Evolutionary conservation across 169 alveolate genomes (phyloP).

Genomic region (Eimeria maxima): DNA sequence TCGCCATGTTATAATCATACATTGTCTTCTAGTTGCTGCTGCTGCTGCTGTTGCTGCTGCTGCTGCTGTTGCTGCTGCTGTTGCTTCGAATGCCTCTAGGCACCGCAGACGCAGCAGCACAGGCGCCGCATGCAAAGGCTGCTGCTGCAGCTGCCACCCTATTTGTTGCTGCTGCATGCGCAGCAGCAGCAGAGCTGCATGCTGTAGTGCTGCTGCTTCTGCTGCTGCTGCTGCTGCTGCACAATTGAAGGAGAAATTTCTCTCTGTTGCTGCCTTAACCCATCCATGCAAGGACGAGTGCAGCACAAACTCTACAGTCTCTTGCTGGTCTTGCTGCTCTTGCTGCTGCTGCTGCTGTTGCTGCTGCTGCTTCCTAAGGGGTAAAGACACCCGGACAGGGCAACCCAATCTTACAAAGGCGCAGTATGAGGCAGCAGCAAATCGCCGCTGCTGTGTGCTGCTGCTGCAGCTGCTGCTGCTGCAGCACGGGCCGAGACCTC

Average conservation of each 20-base stretch:
- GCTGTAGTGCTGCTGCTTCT: conserved; percentile 64
- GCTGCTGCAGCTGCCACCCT: conserved; percentile 12
- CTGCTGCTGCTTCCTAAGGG: neutral
- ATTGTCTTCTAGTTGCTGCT: conserved; percentile 40
- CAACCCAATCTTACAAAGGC: conserved; percentile 38
- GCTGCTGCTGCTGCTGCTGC: conserved; percentile 66
- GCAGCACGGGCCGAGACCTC: neutral
- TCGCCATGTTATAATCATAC: conserved; percentile 17
- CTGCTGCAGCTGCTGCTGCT: conserved; percentile 54
- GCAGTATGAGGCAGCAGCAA: neutral
- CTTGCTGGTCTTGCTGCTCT: conserved; percentile 45
- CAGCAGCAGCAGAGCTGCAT: conserved; percentile 69
- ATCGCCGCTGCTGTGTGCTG: neutral
- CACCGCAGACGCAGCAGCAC: conserved; percentile 61
- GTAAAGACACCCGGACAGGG: conserved; percentile 20
- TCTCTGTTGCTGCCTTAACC: conserved; percentile 12
- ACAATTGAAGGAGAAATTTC: conserved; percentile 7
- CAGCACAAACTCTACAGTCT: conserved; percentile 50
- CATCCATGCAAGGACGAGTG: conserved; percentile 9
- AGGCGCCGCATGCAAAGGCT: conserved; percentile 33
- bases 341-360: conserved; percentile 69
- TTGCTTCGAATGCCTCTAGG: conserved; percentile 21
- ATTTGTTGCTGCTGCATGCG: conserved; percentile 57
- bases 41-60: conserved; percentile 3
- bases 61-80: conserved; percentile 59